Evolutionary conservation across 2,329 filamentous ascomycete genomes (phyloP), one percentile per base, ranked within the genome.

Genomic region (Colletotrichum spaethianum): DNA sequence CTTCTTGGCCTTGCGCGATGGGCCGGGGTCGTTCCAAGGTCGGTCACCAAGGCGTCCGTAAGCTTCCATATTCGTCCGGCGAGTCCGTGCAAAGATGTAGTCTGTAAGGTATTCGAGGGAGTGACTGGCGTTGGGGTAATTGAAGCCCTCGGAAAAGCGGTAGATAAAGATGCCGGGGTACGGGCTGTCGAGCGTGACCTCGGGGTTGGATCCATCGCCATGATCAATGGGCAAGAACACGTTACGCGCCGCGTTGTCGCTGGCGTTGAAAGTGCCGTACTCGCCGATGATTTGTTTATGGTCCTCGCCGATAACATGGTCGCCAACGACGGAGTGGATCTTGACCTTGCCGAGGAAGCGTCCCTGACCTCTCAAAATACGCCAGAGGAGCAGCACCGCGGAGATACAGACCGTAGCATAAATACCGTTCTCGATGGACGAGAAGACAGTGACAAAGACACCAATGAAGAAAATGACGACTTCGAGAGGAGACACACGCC

Each of bases 121-220:
- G 80, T 94, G 92, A 78, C 94, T 94, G 26, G 95, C 95, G 77
- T 98, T 99, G 72, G 96, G 94, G 78, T 98, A 99, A 83, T 96
- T 97, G 87, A 97, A 98, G 53, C 95, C 94, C 83, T 98, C 96
- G 0, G 93, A 91, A 82, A 98, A 98, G 55, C 96, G 92, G 85
- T 97, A 98, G 78, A 98, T 97, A 83, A 98, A 97, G 75, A 99
- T 89, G 63, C 96, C 96, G 0, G 96, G 96, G 77, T 96, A 94
- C 0, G 96, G 95, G 66, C 90, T 90, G 73, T 93, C 87, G n/a
- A 97, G 86, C 14, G 93, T 88, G 57, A 98, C 87, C 33, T 92
- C 88, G 0, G 96, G 96, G 80, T 98, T 98, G 1, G 94, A 95
- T 38, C 96, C 96, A 79, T 98, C 96, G n/a, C 87, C 87, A 80